Evolutionary conservation across 306 rosid species (phyloP).

Genomic region (Cotoneaster glaucophyllus): DNA sequence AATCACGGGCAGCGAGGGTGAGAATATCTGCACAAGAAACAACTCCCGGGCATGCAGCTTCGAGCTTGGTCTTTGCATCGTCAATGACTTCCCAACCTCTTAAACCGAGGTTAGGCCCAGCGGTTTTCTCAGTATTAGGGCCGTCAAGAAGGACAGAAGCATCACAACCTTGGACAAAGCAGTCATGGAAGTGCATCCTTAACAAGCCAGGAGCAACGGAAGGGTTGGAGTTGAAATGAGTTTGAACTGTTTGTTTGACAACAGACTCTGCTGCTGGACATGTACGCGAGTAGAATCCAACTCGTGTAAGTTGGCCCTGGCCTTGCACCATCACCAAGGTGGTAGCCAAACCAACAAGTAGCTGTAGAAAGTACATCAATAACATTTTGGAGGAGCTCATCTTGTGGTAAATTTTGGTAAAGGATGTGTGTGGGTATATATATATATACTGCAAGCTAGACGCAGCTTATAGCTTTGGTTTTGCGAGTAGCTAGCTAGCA

Average conservation of each 20-base stretch:
- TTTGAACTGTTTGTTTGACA: slow-evolving; percentile 6
- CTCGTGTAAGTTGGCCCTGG: not conserved
- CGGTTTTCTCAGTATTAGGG: not conserved
- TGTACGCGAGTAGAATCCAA: slow-evolving; percentile 7
- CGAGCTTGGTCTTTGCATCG: slow-evolving; percentile 20
- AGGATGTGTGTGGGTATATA: too few relatives aligned
- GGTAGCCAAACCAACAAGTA: not conserved
- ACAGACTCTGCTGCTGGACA: slow-evolving; percentile 14
- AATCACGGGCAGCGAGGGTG: slow-evolving; percentile 21
- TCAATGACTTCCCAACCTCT: slow-evolving; percentile 17
- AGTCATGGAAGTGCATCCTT: slow-evolving; percentile 34
- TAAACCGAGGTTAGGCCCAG: not conserved
- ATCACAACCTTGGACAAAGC: slow-evolving; percentile 25
- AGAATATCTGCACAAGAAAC: slow-evolving; percentile 24
- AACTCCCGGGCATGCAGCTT: slow-evolving; percentile 18
- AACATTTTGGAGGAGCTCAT: too few relatives aligned
- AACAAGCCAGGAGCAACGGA: slow-evolving; percentile 16
- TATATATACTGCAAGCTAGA: not conserved
- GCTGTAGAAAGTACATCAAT: not conserved
- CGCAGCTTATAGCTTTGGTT: not conserved
- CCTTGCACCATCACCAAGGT: not conserved
- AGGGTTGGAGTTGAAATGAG: slow-evolving; percentile 8
- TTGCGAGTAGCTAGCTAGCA: too few relatives aligned
- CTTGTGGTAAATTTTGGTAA: not conserved
- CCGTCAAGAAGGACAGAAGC: slow-evolving; percentile 21